Evolutionary conservation across 768 basidiomycete species (phyloP).

Genomic region (Tulasnella sp.): DNA sequence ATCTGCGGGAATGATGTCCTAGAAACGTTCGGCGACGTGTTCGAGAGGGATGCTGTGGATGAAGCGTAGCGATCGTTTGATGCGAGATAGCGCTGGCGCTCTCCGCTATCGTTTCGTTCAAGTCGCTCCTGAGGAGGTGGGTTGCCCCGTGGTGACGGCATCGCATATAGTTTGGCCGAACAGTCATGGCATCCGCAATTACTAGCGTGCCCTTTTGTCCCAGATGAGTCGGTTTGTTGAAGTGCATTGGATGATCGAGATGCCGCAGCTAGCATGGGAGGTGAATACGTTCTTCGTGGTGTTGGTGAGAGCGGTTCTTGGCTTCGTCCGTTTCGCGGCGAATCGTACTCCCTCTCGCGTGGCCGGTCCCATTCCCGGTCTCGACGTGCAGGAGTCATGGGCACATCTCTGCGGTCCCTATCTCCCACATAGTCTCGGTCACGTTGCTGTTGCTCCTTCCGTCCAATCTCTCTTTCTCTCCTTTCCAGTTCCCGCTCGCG

Average conservation of each 20-base stretch:
- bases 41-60: constrained; percentile 19
- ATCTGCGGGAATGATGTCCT: not conserved
- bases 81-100: not conserved
- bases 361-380: not conserved
- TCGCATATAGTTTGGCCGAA: constrained; percentile 15
- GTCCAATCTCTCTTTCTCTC: constrained; percentile 10
- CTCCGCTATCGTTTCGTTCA: not conserved
- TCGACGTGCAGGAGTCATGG: not conserved
- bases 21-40: not conserved
- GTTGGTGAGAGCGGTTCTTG: not conserved
- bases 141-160: not conserved
- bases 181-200: constrained; percentile 25
- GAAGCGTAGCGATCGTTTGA: constrained; percentile 9
- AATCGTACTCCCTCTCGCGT: not conserved
- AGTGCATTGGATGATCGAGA: not conserved
- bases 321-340: not conserved
- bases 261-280: not conserved
- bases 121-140: constrained; percentile 10
- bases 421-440: not conserved
- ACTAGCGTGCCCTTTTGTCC: constrained; percentile 12
- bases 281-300: constrained; percentile 19
- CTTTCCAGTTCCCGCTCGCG: constrained; percentile 24
- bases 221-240: not conserved
- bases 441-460: not conserved
- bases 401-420: not conserved